Evolutionary conservation across 1,284 basidiomycete genomes (phyloP).

Genomic region (Ceratobasidium sp.): DNA sequence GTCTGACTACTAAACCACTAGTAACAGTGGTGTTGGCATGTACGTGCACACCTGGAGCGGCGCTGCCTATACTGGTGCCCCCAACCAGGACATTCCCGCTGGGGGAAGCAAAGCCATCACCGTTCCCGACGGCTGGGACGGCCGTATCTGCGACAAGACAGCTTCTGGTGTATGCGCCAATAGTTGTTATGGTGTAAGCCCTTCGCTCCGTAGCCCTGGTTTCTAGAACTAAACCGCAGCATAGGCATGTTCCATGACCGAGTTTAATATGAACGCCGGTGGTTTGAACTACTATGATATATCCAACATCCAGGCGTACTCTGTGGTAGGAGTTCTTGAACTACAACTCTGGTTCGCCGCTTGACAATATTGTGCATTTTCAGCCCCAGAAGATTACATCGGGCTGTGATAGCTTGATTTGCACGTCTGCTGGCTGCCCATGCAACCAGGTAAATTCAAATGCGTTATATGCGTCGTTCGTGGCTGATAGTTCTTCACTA

Average conservation of each 20-base stretch:
- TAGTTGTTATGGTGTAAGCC: slow-evolving; percentile 31
- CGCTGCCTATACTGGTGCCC: background rate
- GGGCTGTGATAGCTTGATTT: slow-evolving; percentile 36
- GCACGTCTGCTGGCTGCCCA: slow-evolving; percentile 38
- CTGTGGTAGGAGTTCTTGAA: background rate
- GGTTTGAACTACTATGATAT: slow-evolving; percentile 40
- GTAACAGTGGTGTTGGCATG: background rate
- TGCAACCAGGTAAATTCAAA: slow-evolving; percentile 24
- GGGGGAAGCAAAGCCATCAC: background rate
- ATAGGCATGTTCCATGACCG: slow-evolving; percentile 23
- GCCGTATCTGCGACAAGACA: slow-evolving; percentile 38
- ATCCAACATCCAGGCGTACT: slow-evolving; percentile 40
- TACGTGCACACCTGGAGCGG: slow-evolving; percentile 16
- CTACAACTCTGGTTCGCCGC: background rate
- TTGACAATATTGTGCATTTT: background rate
- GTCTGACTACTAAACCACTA: too few relatives aligned
- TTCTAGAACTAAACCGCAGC: background rate
- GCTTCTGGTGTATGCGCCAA: slow-evolving; percentile 35
- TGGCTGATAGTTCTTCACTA: background rate
- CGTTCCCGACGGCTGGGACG: slow-evolving; percentile 37
- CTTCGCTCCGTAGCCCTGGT: background rate
- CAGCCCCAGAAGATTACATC: background rate
- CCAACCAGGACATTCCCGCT: background rate
- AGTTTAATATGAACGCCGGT: slow-evolving; percentile 33
- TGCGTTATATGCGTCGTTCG: background rate